Base-by-base conservation (phyloP, 768 basidiomycete species). In the Mycena polygramma region DNA sequence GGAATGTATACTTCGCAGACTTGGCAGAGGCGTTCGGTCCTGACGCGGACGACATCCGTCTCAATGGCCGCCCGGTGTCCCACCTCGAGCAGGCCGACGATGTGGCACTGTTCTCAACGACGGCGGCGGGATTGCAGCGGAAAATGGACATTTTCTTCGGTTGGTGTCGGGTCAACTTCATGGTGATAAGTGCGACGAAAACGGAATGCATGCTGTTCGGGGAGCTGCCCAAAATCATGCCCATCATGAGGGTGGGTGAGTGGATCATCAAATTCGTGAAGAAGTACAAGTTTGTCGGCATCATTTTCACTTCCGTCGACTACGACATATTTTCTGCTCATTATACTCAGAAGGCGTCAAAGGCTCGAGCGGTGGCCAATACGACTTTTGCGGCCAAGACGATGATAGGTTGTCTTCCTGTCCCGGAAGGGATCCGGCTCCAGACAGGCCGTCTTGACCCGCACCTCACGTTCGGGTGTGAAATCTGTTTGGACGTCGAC, bases 41-140 rank as follows among this genome's bases (percentile, higher is more conserved):
- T 10, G 67, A 77, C 55, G 11, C 30, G 1, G 69, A 76, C 58
- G 74, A 78, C 60, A 57, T 77, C 15, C 15, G 43, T 4, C 62
- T 79, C 10, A 62, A 49, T 30, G 68, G 67, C 5, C 9, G 24
- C 1, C 15, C 57, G 4, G 69, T 77, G 10, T 65, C 77, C 7
- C 66, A 77, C 60, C 30, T 77, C 17, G 77, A 76, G 45, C 77
- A 77, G 54, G 77, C 77, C 2, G 77, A 78, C 55, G 78, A 79
- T 62, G 63, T 79, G 30, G 63, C 67, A 11, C 43, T 78, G 1
- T 66, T 77, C n/a, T 75, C 77, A 0, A 74, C 63, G 15, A 66
- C 73, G 1, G 20, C 67, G 0, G 62, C 13, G 1, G 77, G 71
- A 7, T 49, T 77, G 8, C 77, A 77, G 48, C 10, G 26, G 3